A percentile compares a stretch with the other conserved stretches of the same genome.
Conservation (phyloP, 495 filamentous ascomycete species). For the Extremus antarcticus region DNA sequence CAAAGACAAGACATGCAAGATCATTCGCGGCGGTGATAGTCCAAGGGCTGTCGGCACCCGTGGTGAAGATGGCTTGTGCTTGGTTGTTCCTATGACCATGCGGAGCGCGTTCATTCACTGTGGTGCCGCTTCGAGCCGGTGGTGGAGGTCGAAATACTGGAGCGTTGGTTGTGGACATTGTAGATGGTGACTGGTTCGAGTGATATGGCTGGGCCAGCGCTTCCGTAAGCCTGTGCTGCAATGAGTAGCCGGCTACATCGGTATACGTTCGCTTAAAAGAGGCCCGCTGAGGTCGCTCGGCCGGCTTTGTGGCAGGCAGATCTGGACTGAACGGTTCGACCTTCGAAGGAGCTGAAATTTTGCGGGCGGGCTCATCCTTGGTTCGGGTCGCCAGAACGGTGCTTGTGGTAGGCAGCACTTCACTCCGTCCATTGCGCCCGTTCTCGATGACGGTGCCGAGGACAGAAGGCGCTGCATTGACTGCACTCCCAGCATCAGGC, state of each 20-base stretch:
- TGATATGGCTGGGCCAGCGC: constrained; percentile 73
- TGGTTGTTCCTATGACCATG: constrained; percentile 79
- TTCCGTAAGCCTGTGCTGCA: constrained; percentile 81
- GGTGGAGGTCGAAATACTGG: constrained; percentile 22
- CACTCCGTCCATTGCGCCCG: too few species aligned
- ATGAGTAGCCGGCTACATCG: constrained; percentile 55
- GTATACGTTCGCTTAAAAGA: constrained; percentile 82
- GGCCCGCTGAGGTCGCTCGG: constrained; percentile 43
- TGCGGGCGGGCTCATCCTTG: too few species aligned
- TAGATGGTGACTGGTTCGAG: constrained; percentile 15
- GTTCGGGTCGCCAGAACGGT: too few species aligned
- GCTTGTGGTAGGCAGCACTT: too few species aligned
- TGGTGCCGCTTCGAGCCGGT: constrained; percentile 8
- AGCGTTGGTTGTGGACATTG: constrained; percentile 35
- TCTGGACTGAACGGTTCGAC: too few species aligned
- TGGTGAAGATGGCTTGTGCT: constrained; percentile 93
- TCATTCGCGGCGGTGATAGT: constrained; percentile 97
- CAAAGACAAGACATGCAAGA: constrained; percentile 89
- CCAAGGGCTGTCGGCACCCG: constrained; percentile 77
- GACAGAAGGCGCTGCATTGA: too few species aligned
- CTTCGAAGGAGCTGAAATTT: too few species aligned
- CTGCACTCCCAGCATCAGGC: too few species aligned
- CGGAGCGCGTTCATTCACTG: constrained; percentile 21
- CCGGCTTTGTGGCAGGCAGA: neutral
- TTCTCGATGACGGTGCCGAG: too few species aligned